Evolutionary conservation across 2,329 filamentous ascomycete genomes (phyloP), one percentile per base, ranked within the genome.

Genomic region (Cyphellophora attinorum): DNA sequence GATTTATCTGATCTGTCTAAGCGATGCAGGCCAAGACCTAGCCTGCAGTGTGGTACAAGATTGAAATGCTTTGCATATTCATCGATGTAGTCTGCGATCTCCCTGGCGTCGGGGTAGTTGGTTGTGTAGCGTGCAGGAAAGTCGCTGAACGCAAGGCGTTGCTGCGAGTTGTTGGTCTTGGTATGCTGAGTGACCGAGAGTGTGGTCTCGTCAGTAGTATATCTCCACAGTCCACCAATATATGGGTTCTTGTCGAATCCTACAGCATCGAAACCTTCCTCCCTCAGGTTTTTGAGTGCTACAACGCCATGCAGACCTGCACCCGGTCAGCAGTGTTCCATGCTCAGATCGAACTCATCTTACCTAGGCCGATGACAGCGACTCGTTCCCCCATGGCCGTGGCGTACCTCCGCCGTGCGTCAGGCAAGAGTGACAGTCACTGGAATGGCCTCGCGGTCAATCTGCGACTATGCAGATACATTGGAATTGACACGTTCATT

Each of bases 181-280:
- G 21, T 25, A n/a, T n/a, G 8, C 21, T 25, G 8, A 8, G 21
- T 25, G 8, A 25, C 21, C 8, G 21, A 25, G 8, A 25, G n/a
- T 8, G 40, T 38, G 11, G 31, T 23, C 11, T 31, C 46, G n/a
- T 60, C 48, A 2, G 55, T 51, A 8, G 54, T 63, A 35, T 56
- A 65, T 28, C 59, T 53, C 63, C 64, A 68, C 1, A 68, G 45
- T 0, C 64, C 64, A 6, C 64, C 64, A 12, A 65, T 46, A 35
- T 56, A 57, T 29, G 46, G 38, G 35, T 59, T 60, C 17, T 56
- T 51, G 31, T 68, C 65, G 29, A 67, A 67, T 2, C 57, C 64
- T 1, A 56, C 53, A 4, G 57, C 62, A 6, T 64, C 46, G 33
- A 65, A 68, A 6, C 62, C 61, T 46, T 64, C 61, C 37, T 68